Percentiles rank a stretch among this genome's conserved stretches.
Evolutionary conservation across 805 yeast genomes (phyloP).

Genomic region (Isabelozyma rhagii): DNA sequence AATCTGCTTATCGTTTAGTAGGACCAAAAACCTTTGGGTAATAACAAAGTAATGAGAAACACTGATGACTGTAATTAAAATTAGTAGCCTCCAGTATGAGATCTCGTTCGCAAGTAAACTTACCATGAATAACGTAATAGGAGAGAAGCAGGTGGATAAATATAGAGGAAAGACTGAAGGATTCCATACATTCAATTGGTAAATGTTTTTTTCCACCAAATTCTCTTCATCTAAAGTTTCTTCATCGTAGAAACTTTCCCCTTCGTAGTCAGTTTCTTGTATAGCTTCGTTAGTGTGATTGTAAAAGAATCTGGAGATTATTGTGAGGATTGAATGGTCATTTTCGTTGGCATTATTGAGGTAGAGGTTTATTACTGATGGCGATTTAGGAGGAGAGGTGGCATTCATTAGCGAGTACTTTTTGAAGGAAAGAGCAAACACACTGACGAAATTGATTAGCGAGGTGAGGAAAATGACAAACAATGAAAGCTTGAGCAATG

Average conservation of each 20-base stretch:
- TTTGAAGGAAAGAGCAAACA: slow-evolving; percentile 14
- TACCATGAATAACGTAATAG: slow-evolving; percentile 47
- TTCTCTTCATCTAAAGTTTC: slow-evolving; percentile 10
- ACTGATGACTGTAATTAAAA: slow-evolving; percentile 10
- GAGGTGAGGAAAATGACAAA: slow-evolving; percentile 11
- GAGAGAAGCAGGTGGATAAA: slow-evolving; percentile 56
- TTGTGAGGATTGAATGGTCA: slow-evolving; percentile 1
- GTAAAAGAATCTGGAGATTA: slow-evolving; percentile 1
- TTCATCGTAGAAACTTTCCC: slow-evolving; percentile 18
- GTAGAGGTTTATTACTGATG: slow-evolving; percentile 1
- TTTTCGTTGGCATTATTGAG: slow-evolving; percentile 1
- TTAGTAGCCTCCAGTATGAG: slow-evolving; percentile 30
- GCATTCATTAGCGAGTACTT: slow-evolving; percentile 32
- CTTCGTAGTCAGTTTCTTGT: slow-evolving; percentile 14
- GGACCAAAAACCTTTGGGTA: slow-evolving; percentile 40
- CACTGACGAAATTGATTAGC: slow-evolving; percentile 11
- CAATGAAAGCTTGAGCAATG: background rate
- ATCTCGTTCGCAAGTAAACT: slow-evolving; percentile 23
- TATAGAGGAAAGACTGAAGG: slow-evolving; percentile 58
- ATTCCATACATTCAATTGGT: slow-evolving; percentile 64
- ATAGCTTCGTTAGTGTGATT: slow-evolving; percentile 11
- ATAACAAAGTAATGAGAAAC: slow-evolving; percentile 29
- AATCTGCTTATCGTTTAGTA: slow-evolving; percentile 57
- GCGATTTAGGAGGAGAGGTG: background rate
- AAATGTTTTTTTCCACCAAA: slow-evolving; percentile 34